These are phyloP conservation scores for Sugiyamaella paludigena DNA, from an alignment of 1,139 yeast species.

Conservation along the genomic window DNA sequence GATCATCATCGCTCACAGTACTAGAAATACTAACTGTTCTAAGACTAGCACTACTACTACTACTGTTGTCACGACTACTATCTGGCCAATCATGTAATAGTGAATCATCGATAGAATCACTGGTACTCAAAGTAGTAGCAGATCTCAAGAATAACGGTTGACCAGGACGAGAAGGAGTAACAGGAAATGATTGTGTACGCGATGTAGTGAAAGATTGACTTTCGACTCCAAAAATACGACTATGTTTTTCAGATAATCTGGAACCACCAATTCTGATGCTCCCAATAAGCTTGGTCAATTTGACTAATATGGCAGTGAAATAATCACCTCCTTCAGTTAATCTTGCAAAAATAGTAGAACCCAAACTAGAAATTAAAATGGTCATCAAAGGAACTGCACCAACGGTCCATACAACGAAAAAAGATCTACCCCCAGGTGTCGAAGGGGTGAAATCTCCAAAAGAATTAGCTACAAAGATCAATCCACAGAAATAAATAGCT, in stretches of 20 bases:
- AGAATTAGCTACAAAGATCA: constrained; percentile 77
- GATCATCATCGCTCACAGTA: no score
- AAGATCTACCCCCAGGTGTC: constrained; percentile 62
- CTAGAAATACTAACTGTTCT: no score
- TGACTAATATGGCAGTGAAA: constrained; percentile 11
- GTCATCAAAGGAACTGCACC: constrained; percentile 88
- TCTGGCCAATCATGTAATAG: constrained; percentile 8
- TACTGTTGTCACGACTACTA: background rate
- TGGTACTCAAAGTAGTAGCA: constrained; percentile 4
- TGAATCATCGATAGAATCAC: constrained; percentile 6
- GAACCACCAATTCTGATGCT: background rate
- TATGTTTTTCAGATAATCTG: background rate
- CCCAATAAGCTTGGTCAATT: constrained; percentile 3
- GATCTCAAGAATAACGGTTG: constrained; percentile 10
- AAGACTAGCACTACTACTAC: no score
- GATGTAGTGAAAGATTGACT: background rate
- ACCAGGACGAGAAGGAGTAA: constrained; percentile 5
- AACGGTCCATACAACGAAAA: constrained; percentile 76
- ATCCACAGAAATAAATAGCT: constrained; percentile 67
- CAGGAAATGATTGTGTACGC: background rate
- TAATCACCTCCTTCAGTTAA: constrained; percentile 19
- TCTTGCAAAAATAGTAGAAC: constrained; percentile 54
- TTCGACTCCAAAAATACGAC: constrained; percentile 1
- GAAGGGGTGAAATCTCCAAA: constrained; percentile 74
- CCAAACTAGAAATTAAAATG: constrained; percentile 66